Evolutionary conservation across 129 eudicot genomes (phyloP), one percentile per base, ranked within the genome.

Genomic region (Flaveria ramosissima): DNA sequence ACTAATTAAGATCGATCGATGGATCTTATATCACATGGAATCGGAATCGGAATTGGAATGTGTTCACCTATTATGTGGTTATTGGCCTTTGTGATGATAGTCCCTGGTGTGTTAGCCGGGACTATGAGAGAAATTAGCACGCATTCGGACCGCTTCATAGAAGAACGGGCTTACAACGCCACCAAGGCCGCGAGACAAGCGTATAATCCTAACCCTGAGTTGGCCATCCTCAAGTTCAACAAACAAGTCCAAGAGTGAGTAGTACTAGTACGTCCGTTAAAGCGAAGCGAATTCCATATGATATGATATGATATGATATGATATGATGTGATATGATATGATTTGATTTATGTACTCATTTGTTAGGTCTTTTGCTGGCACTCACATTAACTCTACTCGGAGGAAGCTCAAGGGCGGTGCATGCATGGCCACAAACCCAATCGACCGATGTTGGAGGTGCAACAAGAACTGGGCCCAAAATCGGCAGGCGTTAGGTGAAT

Each of bases 361-460:
- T n/a, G n/a, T n/a, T n/a, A 36, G 41, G 41, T 36, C 41, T 36
- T 36, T 36, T 36, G 41, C 5, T 30, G 36, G 83, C 79, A 27
- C 2, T 4, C 2, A 27, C 30, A 27, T 27, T 4, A 27, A 27
- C 30, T 67, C 48, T 48, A 84, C 89, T 41, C 83, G 95, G 66
- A 83, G 97, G 78, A 52, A 71, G 57, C 82, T 89, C 1, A 14
- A 27, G 6, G 81, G 61, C 7, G 11, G n/a, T n/a, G n/a, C n/a
- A 45, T 91, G 97, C 86, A 62, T 26, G 74, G 92, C 92, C 13
- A 83, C 87, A 3, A 91, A 91, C 80, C 90, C 95, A 1, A 89
- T 91, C 23, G 97, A 91, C 68, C 39, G 79, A 27, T 91, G 97
- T 76, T 88, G 95, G 95, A 82, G 97, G 71, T 91, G 97, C 75